Conservation (phyloP, 2,329 filamentous ascomycete genomes). For the Sporothrix schenckii region DNA sequence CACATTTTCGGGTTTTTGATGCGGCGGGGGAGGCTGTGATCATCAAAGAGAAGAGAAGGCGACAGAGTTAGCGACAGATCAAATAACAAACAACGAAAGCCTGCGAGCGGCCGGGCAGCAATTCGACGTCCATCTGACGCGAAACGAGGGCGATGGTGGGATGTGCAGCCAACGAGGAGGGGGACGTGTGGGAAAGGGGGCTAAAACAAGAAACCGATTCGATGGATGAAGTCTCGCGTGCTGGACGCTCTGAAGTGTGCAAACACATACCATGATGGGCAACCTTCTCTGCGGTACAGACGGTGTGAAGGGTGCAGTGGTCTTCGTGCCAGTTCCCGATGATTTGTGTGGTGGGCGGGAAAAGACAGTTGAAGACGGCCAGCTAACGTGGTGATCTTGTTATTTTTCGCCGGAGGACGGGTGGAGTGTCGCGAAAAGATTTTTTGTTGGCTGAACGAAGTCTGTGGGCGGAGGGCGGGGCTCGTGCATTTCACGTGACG, state of each 20-base stretch:
- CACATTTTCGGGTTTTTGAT: conserved; percentile 99
- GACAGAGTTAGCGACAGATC: conserved; percentile 28
- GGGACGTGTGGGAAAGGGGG: conserved; percentile 2
- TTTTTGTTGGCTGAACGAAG: conserved; percentile 30
- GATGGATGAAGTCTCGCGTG: neutral
- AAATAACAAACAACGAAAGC: conserved; percentile 25
- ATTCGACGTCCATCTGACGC: conserved; percentile 12
- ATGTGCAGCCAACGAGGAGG: conserved; percentile 9
- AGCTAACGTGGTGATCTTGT: conserved; percentile 26
- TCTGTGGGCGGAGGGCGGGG: conserved; percentile 34
- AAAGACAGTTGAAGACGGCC: conserved; percentile 19
- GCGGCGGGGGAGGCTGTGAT: conserved; percentile 81
- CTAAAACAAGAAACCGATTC: neutral
- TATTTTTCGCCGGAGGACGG: conserved; percentile 27
- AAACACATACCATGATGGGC: conserved; percentile 53
- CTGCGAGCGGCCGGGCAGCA: neutral
- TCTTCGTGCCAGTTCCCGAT: conserved; percentile 31
- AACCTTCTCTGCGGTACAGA: conserved; percentile 50
- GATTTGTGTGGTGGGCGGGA: conserved; percentile 24
- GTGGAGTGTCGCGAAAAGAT: conserved; percentile 32
- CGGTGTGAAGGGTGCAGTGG: conserved; percentile 24
- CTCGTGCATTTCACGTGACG: conserved; percentile 30
- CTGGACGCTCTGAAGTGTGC: neutral
- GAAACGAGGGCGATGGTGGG: conserved; percentile 16
- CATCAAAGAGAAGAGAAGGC: conserved; percentile 8